These are phyloP conservation scores for Termitomyces sp. DNA, from an alignment of 768 basidiomycete genomes.

Conservation along the genomic window DNA sequence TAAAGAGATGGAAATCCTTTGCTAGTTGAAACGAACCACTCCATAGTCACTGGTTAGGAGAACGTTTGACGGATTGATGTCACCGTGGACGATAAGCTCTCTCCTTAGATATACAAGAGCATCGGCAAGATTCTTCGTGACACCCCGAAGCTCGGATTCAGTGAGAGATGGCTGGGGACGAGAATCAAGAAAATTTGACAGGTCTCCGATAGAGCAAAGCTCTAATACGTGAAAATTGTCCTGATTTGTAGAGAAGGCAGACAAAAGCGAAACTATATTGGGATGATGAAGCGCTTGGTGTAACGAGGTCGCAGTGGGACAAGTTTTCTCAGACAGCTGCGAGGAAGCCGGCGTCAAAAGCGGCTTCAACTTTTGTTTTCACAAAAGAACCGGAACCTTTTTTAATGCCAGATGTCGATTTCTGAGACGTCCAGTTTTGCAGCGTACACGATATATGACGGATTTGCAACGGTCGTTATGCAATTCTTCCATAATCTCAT, in stretches of 20 bases:
- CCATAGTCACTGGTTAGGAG: conserved; percentile 36
- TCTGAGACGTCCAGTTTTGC: conserved; percentile 41
- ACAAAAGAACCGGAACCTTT: conserved; percentile 28
- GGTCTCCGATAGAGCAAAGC: conserved; percentile 38
- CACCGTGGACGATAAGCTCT: conserved; percentile 40
- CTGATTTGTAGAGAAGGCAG: conserved; percentile 30
- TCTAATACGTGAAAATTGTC: conserved; percentile 41
- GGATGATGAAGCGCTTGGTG: conserved; percentile 48
- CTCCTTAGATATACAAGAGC: conserved; percentile 42
- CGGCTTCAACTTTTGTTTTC: background rate
- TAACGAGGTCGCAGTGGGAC: conserved; percentile 21
- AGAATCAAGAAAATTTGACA: conserved; percentile 28
- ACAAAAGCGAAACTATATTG: conserved; percentile 43
- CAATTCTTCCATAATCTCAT: conserved; percentile 34
- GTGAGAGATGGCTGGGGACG: conserved; percentile 20
- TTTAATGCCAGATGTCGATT: conserved; percentile 41
- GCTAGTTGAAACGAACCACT: conserved; percentile 30
- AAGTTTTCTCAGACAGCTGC: conserved; percentile 9
- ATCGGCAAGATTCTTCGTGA: conserved; percentile 36
- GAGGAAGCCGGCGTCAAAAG: background rate
- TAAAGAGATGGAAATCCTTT: background rate
- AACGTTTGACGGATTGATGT: conserved; percentile 37
- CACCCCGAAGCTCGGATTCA: conserved; percentile 34
- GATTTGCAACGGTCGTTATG: conserved; percentile 21
- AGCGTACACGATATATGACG: conserved; percentile 37